Evolutionary conservation across 1,284 basidiomycete genomes (phyloP), one percentile per base, ranked within the genome.

Genomic region (Apiotrichum sp.): DNA sequence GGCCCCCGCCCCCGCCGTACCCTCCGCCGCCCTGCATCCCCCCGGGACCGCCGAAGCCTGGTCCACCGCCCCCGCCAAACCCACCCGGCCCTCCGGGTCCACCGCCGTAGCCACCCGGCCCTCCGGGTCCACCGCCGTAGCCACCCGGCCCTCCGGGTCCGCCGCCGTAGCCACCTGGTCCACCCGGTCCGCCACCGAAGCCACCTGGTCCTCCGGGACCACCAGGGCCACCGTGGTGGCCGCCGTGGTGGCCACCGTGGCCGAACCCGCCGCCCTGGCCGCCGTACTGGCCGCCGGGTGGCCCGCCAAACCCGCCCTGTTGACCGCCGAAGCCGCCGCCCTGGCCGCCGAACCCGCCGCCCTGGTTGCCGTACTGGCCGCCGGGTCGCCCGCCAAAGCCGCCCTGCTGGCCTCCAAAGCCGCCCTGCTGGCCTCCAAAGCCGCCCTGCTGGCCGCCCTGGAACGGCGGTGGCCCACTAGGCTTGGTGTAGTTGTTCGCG

Each of bases 391-490:
- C 36, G 13, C 13, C 36, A 38, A 9, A 13, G 36, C 22, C 36
- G 36, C 36, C 36, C 8, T 9, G 36, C 7, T 9, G 36, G 9
- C 40, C 40, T 8, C 40, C 40, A 11, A 41, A 47, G 51, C 52
- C 62, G 16, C 56, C 57, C 39, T 57, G 22, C 22, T 22, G 22
- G 22, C 22, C 22, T 22, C 22, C 22, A 22, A 22, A 22, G 22
- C 22, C 22, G 22, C 22, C 22, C 22, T 22, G 22, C 22, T 22
- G 58, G 42, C 62, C 57, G 32, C 60, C 61, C 65, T 67, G 64
- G 62, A 68, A 69, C 3, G 69, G 68, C 7, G 69, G 69, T 11
- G 67, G 62, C 32, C 69, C 69, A 60, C 66, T 65, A 6, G 40
- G n/a, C 10, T n/a, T 11, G 6, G 8, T 6, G 40, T 13, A 41